Evolutionary conservation across 805 yeast genomes (phyloP), one percentile per base, ranked within the genome.

Genomic region (Metschnikowia sp.): DNA sequence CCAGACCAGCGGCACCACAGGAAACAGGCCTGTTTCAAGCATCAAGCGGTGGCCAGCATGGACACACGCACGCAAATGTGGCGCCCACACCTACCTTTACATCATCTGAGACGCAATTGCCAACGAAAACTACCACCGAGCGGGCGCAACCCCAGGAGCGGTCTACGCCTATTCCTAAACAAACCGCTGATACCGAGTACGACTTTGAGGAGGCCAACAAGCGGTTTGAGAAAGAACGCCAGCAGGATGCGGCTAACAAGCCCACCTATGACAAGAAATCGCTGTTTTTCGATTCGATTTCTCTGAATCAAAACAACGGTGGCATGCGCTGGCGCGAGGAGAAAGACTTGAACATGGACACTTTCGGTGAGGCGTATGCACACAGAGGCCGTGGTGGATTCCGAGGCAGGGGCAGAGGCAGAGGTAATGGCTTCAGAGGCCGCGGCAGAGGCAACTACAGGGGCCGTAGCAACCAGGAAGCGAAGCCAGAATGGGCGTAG

Each of bases 261-360:
- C 45, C 61, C 9, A 61, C 58, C 29, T 94, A 94, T 71, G 79
- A 90, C 70, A 89, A 84, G 65, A 78, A 79, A 59, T 80, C 89
- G 11, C 90, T 97, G 1, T 92, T 94, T 66, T 92, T 92, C 61
- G 98, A 94, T 67, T 81, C 79, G 51, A 80, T 92, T 48, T 79
- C 89, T 10, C 83, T 89, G 4, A 74, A 83, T 34, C 70, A 63
- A 39, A 78, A 76, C 44, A 18, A 28, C 22, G 76, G 67, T 26
- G 40, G 61, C 32, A 72, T 81, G 79, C 77, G 82, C 59, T 84
- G 95, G 83, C 70, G 77, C 40, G 86, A 84, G 55, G 96, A 88
- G 60, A 83, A 84, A 51, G 69, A 69, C 40, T 76, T 87, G 60
- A 89, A 89, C 63, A 59, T 81, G 67, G 96, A 88, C 65, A 88